Conservation (phyloP, 2,329 filamentous ascomycete species). For the Nothomitra cinnamomea region DNA sequence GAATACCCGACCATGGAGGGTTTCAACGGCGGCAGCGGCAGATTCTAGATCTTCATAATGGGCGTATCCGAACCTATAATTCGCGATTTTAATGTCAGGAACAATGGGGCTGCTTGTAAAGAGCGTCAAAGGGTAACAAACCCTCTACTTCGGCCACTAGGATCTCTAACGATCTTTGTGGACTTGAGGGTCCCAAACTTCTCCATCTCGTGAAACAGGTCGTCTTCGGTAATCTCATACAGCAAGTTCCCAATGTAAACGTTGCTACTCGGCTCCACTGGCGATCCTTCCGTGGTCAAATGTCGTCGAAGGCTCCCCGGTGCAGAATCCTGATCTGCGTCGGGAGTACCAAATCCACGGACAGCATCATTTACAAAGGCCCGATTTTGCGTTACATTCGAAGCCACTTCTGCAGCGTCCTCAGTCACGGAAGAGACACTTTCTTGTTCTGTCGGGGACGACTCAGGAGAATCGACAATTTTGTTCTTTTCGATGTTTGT, state of each 20-base stretch:
- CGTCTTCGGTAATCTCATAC: conserved; percentile 46
- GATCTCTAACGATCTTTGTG: conserved; percentile 40
- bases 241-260: conserved; percentile 54
- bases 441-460: conserved; percentile 13
- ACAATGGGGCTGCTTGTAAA: neutral
- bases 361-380: too few species aligned
- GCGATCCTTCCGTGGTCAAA: neutral
- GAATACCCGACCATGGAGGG: conserved; percentile 40
- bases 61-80: conserved; percentile 46
- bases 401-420: too few species aligned
- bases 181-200: conserved; percentile 38
- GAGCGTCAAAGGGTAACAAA: conserved; percentile 22
- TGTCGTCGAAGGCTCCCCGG: neutral
- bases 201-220: conserved; percentile 41
- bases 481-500: too few species aligned
- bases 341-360: too few species aligned
- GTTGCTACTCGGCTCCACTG: conserved; percentile 18
- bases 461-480: conserved; percentile 19
- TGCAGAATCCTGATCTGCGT: neutral
- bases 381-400: too few species aligned
- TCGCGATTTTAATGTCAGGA: neutral
- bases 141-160: conserved; percentile 51
- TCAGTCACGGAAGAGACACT: neutral
- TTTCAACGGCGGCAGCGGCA: conserved; percentile 38
- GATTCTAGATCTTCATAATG: conserved; percentile 36